Evolutionary conservation across 129 eudicot genomes (phyloP), one percentile per base, ranked within the genome.

Genomic region (Scalesia atractyloides): DNA sequence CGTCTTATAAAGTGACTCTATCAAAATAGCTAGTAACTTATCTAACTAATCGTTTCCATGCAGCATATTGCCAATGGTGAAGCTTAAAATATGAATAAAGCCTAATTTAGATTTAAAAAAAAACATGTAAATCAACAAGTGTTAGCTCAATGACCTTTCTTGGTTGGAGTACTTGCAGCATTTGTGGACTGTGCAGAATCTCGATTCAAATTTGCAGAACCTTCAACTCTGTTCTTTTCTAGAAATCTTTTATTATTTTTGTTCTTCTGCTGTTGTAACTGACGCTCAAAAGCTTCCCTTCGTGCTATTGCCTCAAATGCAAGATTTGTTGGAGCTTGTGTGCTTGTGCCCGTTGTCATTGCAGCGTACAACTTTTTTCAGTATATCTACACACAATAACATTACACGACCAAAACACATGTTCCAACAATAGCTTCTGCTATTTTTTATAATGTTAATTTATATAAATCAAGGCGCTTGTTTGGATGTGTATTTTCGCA

Each of bases 231-330:
- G 15, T 52, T 67, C 14, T 70, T 77, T 74, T 80, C 82, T 5
- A 17, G 58, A 56, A 73, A 33, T 73, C 81, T 77, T 33, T 83
- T 85, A 49, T 82, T 83, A 64, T 82, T 83, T 70, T 53, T 69
- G 66, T 70, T 68, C 59, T 85, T 78, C 46, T 85, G 79, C 37
- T 85, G 77, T 46, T 83, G 85, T 8, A 71, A 73, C 50, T 64
- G 86, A 73, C 77, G 71, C 66, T 87, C 91, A 37, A 68, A 83
- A 58, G 91, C 89, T 68, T 83, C 87, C 66, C 96, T 81, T 56
- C 92, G 74, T 53, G 89, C 90, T 68, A 92, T 48, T 30, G 95
- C 98, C 10, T 87, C 92, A 37, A 84, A 59, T 10, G 92, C 84
- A 48, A 80, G 87, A 68, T 79, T 85, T 72, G 66, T 84, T 69